Evolutionary conservation across 768 basidiomycete species (phyloP), one percentile per base, ranked within the genome.

Genomic region (Cystofilobasidium macerans): DNA sequence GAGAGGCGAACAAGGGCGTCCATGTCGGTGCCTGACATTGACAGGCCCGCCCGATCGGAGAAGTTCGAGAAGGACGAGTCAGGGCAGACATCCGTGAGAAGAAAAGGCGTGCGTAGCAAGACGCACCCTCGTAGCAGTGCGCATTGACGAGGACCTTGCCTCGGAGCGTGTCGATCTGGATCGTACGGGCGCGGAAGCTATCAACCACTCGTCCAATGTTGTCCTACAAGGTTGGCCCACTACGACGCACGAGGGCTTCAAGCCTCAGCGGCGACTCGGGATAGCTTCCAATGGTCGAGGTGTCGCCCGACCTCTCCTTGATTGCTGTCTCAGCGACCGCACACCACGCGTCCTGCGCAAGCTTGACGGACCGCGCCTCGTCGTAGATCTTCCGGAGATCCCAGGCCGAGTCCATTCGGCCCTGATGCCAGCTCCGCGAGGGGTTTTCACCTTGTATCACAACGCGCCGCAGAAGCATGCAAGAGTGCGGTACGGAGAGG

Each of bases 111-210:
- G n/a, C n/a, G n/a, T n/a, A n/a, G n/a, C n/a, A n/a, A n/a, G n/a
- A n/a, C n/a, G n/a, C n/a, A n/a, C n/a, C 84, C 78, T 86, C 86
- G 68, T 86, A 84, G 69, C 86, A 87, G 69, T 87, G 85, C 60
- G 73, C 75, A 59, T 75, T 57, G 20, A 74, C 57, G n/a, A 67
- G 47, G 18, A 69, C 53, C 32, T 64, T 57, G 8, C 63, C 62
- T 4, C 62, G 47, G 8, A 63, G 24, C 0, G 38, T 42, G 20
- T 54, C 62, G 40, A 58, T 36, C 36, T 38, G 36, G 1, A 20
- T 13, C 7, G 7, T 13, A 14, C 42, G 9, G 22, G 42, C 7
- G 42, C 16, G 42, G 42, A 20, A 14, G 42, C 16, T 38, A 14
- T 38, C 36, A 38, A 14, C 36, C 8, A 38, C 36, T 14, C n/a